Evolutionary conservation across 306 rosid genomes (phyloP), one percentile per base, ranked within the genome.

Genomic region (Bauhinia variegata): DNA sequence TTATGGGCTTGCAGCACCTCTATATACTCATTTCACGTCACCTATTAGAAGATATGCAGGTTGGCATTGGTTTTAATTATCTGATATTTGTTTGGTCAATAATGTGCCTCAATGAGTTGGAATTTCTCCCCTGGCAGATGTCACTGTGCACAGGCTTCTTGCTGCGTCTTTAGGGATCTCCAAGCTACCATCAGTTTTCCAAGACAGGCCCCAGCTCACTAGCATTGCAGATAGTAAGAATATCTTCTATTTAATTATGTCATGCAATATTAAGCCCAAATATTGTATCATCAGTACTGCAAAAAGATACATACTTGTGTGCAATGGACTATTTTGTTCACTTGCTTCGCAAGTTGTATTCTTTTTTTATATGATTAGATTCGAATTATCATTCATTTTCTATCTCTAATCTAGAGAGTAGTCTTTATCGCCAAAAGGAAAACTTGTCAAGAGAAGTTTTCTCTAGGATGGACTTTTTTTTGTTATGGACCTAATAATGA

Each of bases 1-100:
- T 79, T 93, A 90, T 67, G 99, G 99, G 78, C 99, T 93, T 76
- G 97, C 99, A 68, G 78, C 99, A 7, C 84, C 87, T 68, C 58
- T 93, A 7, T 93, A 93, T 79, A 93, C 99, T 43, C 97, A 93
- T 80, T 93, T 93, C 82, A 93, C 99, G 39, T 93, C 99, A 53
- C 99, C 99, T 28, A 93, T 93, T 33, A 88, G 99, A 76, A 83
- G 99, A 88, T 93, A 90, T 67, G 92, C 99, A 48, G 99, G 98
- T 83, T 56, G n/a, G 75, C 48, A 47, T 59, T 49, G 56, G 52
- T 71, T 55, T 49, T 57, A 57, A 47, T 49, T 13, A 7, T 65
- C 57, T 6, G 6, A 53, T 73, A 52, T 67, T 63, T 58, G 12
- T 63, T 71, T 47, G 68, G 65, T 63, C 58, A 54, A 15, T 58